Conservation (phyloP, 345 rosid genomes). For the Populus tremula region DNA sequence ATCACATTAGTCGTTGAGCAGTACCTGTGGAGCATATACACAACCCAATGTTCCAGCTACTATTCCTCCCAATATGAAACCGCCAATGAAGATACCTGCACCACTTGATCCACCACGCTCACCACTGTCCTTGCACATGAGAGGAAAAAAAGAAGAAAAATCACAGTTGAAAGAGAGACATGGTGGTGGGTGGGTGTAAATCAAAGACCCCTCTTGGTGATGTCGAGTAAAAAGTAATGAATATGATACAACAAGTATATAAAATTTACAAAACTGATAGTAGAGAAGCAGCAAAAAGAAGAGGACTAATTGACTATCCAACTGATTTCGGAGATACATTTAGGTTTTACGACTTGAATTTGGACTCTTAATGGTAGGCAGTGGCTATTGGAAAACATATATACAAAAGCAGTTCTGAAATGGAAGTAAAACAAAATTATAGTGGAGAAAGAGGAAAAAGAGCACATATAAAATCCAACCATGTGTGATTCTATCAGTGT, state of each 20-base stretch:
- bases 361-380: background rate
- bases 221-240: background rate
- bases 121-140: conserved; percentile 20
- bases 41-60: conserved; percentile 43
- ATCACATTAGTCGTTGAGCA: background rate
- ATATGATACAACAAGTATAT: background rate
- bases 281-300: background rate
- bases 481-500: background rate
- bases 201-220: too few species aligned
- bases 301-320: background rate
- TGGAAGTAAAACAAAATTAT: background rate
- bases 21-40: conserved; percentile 52
- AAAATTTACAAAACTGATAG: background rate
- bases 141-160: background rate
- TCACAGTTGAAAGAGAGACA: background rate
- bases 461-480: background rate
- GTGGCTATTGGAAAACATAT: background rate
- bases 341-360: background rate
- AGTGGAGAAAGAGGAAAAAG: background rate
- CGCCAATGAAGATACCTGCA: conserved; percentile 45
- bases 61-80: conserved; percentile 48
- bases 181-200: background rate
- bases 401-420: background rate
- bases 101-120: conserved; percentile 27
- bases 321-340: background rate